Base-by-base conservation (phyloP, 1,139 yeast genomes). In the Candida labiduridarum region DNA sequence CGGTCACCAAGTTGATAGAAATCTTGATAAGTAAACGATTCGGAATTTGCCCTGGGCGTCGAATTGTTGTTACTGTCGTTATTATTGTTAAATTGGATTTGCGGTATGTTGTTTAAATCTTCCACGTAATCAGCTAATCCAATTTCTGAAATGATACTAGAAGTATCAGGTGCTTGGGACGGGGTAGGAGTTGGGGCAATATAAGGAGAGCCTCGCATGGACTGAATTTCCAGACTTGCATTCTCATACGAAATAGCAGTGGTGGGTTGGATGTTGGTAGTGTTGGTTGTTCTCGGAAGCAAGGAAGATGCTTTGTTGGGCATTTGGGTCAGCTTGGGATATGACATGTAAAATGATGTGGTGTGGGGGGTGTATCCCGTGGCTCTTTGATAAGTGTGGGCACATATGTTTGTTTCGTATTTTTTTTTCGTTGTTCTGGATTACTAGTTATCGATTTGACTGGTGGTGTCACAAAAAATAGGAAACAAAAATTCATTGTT, bases 201-300 rank as follows among this genome's bases (percentile, higher is more conserved):
- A 14, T 39, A 41, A 27, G 52, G 54, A 3, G 54, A 51, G 27
- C 44, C 46, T 36, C 51, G 41, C 4, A 47, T 42, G 1, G 52
- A 45, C 33, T 49, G 52, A 9, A 49, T 40, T 25, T 53, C 56
- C 48, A 49, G 50, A 33, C 50, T 51, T 12, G 49, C 54, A 47
- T 47, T 53, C 29, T 51, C 52, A 31, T 51, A 53, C 3, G 49
- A 43, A 12, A 53, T 41, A 6, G 56, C 54, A 15, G 53, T 50
- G 14, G 56, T 52, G 16, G 56, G 46, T 35, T 33, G 45, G 6
- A 48, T 46, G 18, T 47, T 35, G 10, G 47, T 35, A n/a, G 25
- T 11, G 11, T 30, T 33, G 3, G 52, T 46, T 2, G 47, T 31
- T 34, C 39, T 43, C 3, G 49, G 48, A 10, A 46, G 14, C 19